These are phyloP conservation scores for Suillus brevipes DNA, from an alignment of 768 basidiomycete genomes.

Conservation along the genomic window DNA sequence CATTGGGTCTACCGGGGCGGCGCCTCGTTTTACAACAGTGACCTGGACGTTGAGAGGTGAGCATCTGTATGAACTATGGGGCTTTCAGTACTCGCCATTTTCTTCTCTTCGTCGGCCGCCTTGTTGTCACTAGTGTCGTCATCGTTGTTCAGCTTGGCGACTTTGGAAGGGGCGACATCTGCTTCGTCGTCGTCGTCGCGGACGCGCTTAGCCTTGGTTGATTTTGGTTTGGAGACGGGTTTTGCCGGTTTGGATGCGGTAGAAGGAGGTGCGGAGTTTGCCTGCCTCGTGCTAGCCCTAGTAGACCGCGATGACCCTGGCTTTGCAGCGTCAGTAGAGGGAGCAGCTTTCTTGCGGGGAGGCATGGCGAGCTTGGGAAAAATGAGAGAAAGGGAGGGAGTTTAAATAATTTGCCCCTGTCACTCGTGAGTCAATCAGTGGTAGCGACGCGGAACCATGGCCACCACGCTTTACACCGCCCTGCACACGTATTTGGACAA, in stretches of 20 bases:
- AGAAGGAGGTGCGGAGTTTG: constrained; percentile 22
- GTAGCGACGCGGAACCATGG: neutral
- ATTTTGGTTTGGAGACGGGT: constrained; percentile 28
- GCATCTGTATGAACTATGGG: neutral
- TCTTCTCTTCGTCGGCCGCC: constrained; percentile 27
- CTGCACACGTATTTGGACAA: neutral
- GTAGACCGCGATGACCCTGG: constrained; percentile 25
- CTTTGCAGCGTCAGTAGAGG: constrained; percentile 20
- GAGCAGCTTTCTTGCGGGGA: constrained; percentile 45
- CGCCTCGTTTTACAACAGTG: constrained; percentile 51
- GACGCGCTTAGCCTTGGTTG: constrained; percentile 25
- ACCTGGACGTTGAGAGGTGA: constrained; percentile 34
- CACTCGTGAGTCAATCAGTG: neutral
- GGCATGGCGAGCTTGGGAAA: constrained; percentile 33
- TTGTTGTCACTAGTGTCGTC: constrained; percentile 27
- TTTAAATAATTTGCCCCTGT: neutral
- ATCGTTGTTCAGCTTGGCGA: constrained; percentile 24
- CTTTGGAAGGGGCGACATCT: constrained; percentile 17
- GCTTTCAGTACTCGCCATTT: constrained; percentile 40
- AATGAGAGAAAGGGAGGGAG: neutral
- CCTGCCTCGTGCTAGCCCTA: constrained; percentile 36
- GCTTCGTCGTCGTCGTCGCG: constrained; percentile 13
- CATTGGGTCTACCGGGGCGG: constrained; percentile 53
- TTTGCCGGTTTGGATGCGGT: constrained; percentile 18
- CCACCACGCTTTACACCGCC: neutral